These are phyloP conservation scores for Colletotrichum gloeosporioides DNA, from an alignment of 2,329 filamentous ascomycete genomes.

Conservation along the genomic window DNA sequence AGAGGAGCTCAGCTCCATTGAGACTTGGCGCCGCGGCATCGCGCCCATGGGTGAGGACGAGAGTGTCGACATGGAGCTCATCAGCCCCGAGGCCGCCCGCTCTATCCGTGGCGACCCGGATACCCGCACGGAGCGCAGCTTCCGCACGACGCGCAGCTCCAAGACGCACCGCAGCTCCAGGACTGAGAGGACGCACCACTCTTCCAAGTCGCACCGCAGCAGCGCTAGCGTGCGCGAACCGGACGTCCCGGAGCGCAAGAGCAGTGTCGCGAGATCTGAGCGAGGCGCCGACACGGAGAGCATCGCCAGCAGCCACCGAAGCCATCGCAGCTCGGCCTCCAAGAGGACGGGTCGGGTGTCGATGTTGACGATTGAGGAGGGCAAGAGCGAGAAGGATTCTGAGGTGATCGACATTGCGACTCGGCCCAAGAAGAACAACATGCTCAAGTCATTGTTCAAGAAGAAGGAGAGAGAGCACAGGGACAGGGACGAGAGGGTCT, in stretches of 20 bases:
- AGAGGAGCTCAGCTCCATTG: conserved; percentile 63
- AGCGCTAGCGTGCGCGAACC: conserved; percentile 24
- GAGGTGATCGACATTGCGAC: conserved; percentile 41
- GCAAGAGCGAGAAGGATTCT: conserved; percentile 38
- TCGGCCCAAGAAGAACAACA: conserved; percentile 57
- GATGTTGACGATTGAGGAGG: conserved; percentile 38
- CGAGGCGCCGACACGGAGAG: conserved; percentile 34
- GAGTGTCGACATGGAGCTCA: conserved; percentile 59
- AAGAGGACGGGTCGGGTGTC: conserved; percentile 38
- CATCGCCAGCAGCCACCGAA: conserved; percentile 43
- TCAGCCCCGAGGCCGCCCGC: conserved; percentile 60
- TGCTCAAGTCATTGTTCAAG: conserved; percentile 65
- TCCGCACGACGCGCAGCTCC: conserved; percentile 32
- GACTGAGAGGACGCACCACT: conserved; percentile 32
- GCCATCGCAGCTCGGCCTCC: conserved; percentile 29
- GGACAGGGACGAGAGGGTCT: conserved; percentile 27
- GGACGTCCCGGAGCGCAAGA: conserved; percentile 25
- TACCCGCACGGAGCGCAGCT: conserved; percentile 39
- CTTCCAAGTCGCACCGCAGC: conserved; percentile 31
- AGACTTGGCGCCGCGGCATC: conserved; percentile 65
- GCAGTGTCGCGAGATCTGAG: conserved; percentile 25
- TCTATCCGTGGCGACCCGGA: conserved; percentile 50
- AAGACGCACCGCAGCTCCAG: conserved; percentile 29
- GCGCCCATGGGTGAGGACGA: conserved; percentile 50
- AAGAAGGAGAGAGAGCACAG: conserved; percentile 53